These are phyloP conservation scores for Artemisia argyi DNA, from an alignment of 129 eudicot genomes.

Conservation along the genomic window DNA sequence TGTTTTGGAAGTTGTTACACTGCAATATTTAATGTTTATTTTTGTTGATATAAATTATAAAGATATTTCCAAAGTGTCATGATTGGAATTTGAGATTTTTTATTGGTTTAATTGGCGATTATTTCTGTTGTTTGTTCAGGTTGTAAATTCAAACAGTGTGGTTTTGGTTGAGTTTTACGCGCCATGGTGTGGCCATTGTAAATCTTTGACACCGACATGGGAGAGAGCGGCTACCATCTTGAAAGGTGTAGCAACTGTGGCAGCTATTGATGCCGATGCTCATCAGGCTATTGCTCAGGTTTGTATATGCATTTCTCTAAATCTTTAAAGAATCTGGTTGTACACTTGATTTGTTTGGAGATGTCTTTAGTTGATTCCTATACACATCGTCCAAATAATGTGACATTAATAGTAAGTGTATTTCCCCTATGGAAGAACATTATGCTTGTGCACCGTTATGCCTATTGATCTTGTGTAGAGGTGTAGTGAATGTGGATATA, in stretches of 20 bases:
- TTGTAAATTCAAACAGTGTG: constrained; percentile 75
- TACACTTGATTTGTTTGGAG: no score
- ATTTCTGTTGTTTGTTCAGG: no score
- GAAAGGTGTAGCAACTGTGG: constrained; percentile 98
- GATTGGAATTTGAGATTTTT: constrained; percentile 13
- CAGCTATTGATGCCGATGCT: constrained; percentile 97
- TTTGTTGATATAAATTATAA: no score
- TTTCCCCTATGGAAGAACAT: background rate
- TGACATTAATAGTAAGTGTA: no score
- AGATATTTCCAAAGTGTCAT: no score
- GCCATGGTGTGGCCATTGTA: constrained; percentile 98
- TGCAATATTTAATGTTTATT: no score
- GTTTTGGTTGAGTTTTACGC: constrained; percentile 91
- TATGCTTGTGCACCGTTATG: background rate
- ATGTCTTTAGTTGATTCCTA: constrained; percentile 11
- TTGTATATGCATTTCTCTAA: background rate
- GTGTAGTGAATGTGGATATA: background rate
- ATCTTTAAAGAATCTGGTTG: no score
- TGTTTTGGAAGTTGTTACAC: no score
- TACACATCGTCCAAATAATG: background rate
- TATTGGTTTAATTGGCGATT: no score
- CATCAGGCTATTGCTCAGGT: constrained; percentile 62
- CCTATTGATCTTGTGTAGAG: no score
- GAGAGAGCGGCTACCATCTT: constrained; percentile 83
- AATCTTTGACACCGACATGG: constrained; percentile 85